Base-by-base conservation (phyloP, 2,329 filamentous ascomycete genomes). In the Drechslerella coelobrocha region DNA sequence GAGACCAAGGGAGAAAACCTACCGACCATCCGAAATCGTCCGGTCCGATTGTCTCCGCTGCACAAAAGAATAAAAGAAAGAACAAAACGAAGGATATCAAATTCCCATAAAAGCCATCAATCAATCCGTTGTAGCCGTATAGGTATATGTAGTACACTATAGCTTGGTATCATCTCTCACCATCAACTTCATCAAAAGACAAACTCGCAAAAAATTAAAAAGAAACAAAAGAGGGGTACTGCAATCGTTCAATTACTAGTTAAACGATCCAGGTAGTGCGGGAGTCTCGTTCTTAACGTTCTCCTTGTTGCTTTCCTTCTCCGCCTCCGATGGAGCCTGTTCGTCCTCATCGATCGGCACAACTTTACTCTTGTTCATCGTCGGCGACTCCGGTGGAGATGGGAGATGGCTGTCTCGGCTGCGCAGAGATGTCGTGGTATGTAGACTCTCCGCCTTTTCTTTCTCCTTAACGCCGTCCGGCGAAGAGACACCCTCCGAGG, bases 371-470 rank as follows among this genome's bases (percentile, higher is more conserved):
- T 52, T 60, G 21, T 24, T 21, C 43, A 60, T 41, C 27, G 63
- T 68, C 17, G 63, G 63, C 12, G 63, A 68, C 34, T 68, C 34
- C 9, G 63, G 63, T 17, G 63, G 63, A 21, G 63, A 68, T n/a
- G 63, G 63, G n/a, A 68, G 43, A 29, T 68, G 63, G 51, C 63
- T 68, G 24, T 68, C 63, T 34, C 63, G 55, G 34, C 63, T 68
- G 41, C 63, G 41, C 19, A 68, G 21, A 19, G 63, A 68, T n/a
- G 63, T 54, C 3, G 63, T 61, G 12, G 63, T 68, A 26, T 55
- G 63, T 6, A 56, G 50, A 19, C 63, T 68, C 17, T 68, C 63
- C 19, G 63, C 63, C 56, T n/a, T n/a, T n/a, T n/a, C n/a, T n/a
- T 61, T 68, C 39, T 68, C 62, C 48, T 54, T 52, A 6, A 23